Base-by-base conservation (phyloP, 2,329 filamentous ascomycete genomes). In the Fusarium gaditjirri region DNA sequence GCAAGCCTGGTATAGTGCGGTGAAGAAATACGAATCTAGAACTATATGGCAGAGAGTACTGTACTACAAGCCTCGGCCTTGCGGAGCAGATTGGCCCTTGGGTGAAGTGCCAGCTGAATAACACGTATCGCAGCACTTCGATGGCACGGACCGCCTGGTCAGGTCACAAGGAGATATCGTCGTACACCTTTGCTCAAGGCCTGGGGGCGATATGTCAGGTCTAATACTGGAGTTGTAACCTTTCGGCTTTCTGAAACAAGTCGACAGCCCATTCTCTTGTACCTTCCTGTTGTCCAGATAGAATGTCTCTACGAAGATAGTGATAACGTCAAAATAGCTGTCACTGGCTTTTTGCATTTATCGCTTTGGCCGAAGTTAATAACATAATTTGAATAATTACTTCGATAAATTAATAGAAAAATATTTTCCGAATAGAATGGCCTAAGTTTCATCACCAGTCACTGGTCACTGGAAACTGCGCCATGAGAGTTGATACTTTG, bases 221-320 rank as follows among this genome's bases (percentile, higher is more conserved):
- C 10, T 2, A 3, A 4, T 9, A 46, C 12, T 14, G 5, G 19
- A 14, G 6, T 9, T 3, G 21, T 2, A 31, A 12, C 6, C 3
- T 12, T 12, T 1, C 31, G 14, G 5, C 3, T 27, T n/a, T 31
- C 21, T 31, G 14, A 7, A 31, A 12, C 10, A 47, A 31, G 9
- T 8, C 7, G 3, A 21, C 6, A 19, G 1, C 1, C 19, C 2
- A 11, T 16, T 8, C 9, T 17, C 21, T 9, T n/a, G 21, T 16
- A 31, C 2, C 0, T 21, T 8, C 21, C 27, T 31, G 9, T 12
- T 14, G 14, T 11, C 14, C 21, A 17, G 27, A n/a, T 31, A 14
- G 0, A 9, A 47, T 47, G 1, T n/a, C 14, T 31, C 5, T 17
- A n/a, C 14, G 7, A 47, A 47, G 27, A 47, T 7, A 12, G 21